phyloP scores from a whole-genome alignment of 352 stramenopile species.

The Pythium myriotylum region DNA sequence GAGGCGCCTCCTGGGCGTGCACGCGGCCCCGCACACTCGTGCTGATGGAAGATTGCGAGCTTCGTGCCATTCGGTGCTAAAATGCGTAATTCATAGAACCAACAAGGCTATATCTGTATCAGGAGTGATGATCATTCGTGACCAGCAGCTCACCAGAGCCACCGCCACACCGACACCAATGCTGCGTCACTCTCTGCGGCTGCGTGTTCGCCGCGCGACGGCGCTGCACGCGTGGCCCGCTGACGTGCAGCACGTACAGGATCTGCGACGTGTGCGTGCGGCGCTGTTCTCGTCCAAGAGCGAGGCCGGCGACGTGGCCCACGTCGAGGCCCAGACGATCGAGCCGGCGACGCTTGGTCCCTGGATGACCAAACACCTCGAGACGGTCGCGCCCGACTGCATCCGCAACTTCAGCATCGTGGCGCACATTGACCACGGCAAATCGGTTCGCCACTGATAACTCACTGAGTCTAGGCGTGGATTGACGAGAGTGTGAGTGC shows the following conservation, averaged over 20 bases:
- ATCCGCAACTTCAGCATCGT: constrained; percentile 93
- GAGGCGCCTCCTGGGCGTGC: no score
- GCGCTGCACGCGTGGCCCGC: background rate
- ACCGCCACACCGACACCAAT: background rate
- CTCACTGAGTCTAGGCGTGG: background rate
- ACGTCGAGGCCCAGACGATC: constrained; percentile 14
- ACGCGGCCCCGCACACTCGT: no score
- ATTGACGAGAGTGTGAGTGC: background rate
- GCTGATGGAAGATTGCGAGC: no score
- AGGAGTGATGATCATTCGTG: constrained; percentile 4
- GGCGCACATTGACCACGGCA: constrained; percentile 91
- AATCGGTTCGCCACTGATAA: constrained; percentile 60
- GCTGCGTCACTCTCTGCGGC: constrained; percentile 15
- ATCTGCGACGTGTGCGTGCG: background rate
- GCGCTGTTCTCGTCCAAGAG: background rate
- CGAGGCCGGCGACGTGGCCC: background rate
- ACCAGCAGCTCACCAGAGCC: background rate
- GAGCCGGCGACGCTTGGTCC: constrained; percentile 57
- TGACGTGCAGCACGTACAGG: background rate
- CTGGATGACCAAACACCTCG: constrained; percentile 65
- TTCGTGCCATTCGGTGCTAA: no score
- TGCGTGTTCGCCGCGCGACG: constrained; percentile 5
- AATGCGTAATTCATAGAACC: no score
- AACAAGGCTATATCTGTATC: no score
- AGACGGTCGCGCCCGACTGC: constrained; percentile 66